Evolutionary conservation across 2,329 filamentous ascomycete genomes (phyloP).

Genomic region (Pestalotiopsis sp.): DNA sequence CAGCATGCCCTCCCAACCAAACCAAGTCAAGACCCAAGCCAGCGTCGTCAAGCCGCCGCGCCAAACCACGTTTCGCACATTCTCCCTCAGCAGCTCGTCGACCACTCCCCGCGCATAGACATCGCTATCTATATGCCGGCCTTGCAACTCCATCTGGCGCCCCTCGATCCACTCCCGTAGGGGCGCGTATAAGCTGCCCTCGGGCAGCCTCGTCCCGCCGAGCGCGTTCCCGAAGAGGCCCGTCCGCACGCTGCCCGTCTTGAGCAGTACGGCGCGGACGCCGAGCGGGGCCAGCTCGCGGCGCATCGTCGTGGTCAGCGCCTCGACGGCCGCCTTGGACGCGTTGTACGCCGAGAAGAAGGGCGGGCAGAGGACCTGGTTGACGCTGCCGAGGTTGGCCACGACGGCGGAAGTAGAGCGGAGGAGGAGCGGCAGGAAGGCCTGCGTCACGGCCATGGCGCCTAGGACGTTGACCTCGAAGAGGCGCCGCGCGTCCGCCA

Average conservation of each 20-base stretch:
- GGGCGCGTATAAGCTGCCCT: background rate
- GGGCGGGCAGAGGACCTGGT: constrained; percentile 5
- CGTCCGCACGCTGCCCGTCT: constrained; percentile 12
- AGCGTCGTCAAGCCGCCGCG: constrained; percentile 1
- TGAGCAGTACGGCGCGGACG: constrained; percentile 11
- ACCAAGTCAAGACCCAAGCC: constrained; percentile 11
- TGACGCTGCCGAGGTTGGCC: constrained; percentile 11
- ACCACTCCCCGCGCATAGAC: constrained; percentile 7
- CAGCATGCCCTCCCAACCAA: constrained; percentile 10
- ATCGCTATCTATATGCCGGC: background rate
- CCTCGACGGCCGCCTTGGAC: constrained; percentile 14
- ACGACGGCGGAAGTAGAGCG: background rate
- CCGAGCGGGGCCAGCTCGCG: constrained; percentile 14
- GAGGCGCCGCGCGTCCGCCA: constrained; percentile 9
- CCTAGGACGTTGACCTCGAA: constrained; percentile 15
- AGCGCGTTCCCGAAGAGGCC: constrained; percentile 9
- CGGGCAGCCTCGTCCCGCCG: background rate
- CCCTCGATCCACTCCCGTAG: background rate
- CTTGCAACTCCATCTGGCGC: constrained; percentile 1
- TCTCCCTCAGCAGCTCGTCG: background rate
- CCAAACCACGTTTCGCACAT: background rate
- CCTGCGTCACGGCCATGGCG: constrained; percentile 15
- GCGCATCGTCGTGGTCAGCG: constrained; percentile 4
- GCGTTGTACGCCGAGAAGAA: constrained; percentile 14
- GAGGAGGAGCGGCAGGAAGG: constrained; percentile 15